A percentile compares a stretch with the other conserved stretches of the same genome.
Evolutionary conservation across 805 yeast species (phyloP).

Genomic region (Starmerella davenportii): DNA sequence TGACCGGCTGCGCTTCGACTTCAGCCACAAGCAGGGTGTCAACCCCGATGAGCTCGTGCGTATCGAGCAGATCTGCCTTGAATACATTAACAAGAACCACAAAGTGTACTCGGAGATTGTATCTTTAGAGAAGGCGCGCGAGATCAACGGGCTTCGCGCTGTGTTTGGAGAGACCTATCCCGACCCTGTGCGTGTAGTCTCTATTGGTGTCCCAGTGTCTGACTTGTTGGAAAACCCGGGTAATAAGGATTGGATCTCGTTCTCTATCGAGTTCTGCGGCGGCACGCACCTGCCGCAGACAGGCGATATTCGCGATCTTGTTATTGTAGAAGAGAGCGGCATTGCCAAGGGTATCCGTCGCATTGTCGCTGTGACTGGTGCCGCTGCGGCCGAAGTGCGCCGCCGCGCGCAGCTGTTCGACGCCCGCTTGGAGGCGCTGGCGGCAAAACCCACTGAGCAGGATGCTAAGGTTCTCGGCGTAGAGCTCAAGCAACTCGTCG

Average conservation of each 20-base stretch:
- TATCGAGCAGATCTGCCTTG: constrained; percentile 60
- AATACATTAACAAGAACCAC: constrained; percentile 50
- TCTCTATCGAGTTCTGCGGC: constrained; percentile 93
- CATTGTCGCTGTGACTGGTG: constrained; percentile 91
- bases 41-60: constrained; percentile 48
- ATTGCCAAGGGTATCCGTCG: constrained; percentile 98
- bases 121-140: constrained; percentile 48
- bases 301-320: constrained; percentile 79
- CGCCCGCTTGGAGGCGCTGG: constrained; percentile 39
- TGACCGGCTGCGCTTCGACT: constrained; percentile 90
- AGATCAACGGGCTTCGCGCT: constrained; percentile 78
- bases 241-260: constrained; percentile 54
- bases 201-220: constrained; percentile 81
- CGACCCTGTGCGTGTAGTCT: constrained; percentile 95
- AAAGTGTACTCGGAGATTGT: constrained; percentile 74
- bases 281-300: constrained; percentile 94
- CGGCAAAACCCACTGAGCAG: constrained; percentile 53
- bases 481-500: constrained; percentile 58
- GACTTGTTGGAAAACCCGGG: constrained; percentile 56
- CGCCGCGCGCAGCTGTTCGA: constrained; percentile 59
- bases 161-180: constrained; percentile 98
- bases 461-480: constrained; percentile 71
- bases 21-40: constrained; percentile 79
- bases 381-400: constrained; percentile 80
- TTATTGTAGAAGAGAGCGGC: constrained; percentile 85